phyloP scores from a whole-genome alignment of 495 filamentous ascomycete species.

The Neurospora tetrasperma region DNA sequence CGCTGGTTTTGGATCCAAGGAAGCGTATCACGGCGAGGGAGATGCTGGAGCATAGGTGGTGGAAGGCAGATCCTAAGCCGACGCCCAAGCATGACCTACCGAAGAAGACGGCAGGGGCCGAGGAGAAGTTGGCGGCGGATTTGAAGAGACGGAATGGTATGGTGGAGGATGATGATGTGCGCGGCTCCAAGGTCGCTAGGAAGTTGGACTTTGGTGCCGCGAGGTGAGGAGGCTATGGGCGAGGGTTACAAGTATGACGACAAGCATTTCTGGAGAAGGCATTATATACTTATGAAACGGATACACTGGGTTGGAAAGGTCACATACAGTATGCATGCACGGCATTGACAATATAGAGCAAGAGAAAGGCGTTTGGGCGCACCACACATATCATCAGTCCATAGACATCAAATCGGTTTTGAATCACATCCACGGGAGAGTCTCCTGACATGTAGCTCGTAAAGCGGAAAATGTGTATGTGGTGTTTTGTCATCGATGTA shows the following conservation, averaged over 20 bases:
- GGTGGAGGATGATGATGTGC: conserved; percentile 45
- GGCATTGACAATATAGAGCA: not conserved
- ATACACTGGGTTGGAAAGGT: not conserved
- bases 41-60: conserved; percentile 78
- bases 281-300: not conserved
- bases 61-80: conserved; percentile 70
- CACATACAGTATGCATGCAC: not conserved
- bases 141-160: conserved; percentile 71
- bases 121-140: conserved; percentile 73
- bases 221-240: conserved; percentile 26
- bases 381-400: not conserved
- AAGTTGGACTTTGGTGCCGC: conserved; percentile 71
- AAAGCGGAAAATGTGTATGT: too few relatives aligned
- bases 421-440: not conserved
- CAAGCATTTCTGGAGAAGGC: not conserved
- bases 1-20: conserved; percentile 75
- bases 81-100: conserved; percentile 79
- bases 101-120: conserved; percentile 45
- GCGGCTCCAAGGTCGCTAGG: conserved; percentile 63
- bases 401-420: not conserved
- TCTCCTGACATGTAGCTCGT: too few relatives aligned
- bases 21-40: conserved; percentile 66
- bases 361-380: not conserved
- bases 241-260: not conserved
- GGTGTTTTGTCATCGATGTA: too few relatives aligned